Percentiles rank a stretch among this genome's conserved stretches.
Evolutionary conservation across 2,329 filamentous ascomycete species (phyloP).

Genomic region (Ascochyta lentis): DNA sequence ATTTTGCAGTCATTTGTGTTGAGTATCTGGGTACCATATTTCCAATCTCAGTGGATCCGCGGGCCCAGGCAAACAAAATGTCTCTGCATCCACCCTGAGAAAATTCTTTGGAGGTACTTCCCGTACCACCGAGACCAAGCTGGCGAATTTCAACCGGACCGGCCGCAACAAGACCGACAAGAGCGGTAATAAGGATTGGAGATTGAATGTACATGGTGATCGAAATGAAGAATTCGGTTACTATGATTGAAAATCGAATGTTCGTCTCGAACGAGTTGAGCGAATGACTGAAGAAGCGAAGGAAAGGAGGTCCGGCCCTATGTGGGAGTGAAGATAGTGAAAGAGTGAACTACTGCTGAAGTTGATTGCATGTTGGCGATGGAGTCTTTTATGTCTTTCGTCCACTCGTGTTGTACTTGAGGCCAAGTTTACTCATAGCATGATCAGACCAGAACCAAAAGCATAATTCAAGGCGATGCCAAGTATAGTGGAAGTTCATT

Average conservation of each 20-base stretch:
- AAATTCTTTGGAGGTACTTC: slow-evolving; percentile 48
- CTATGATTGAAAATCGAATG: background rate
- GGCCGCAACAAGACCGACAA: slow-evolving; percentile 31
- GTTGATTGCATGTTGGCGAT: background rate
- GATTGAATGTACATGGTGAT: slow-evolving; percentile 36
- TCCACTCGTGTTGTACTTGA: background rate
- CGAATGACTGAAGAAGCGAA: slow-evolving; percentile 6
- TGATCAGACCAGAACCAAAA: background rate
- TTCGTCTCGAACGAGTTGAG: slow-evolving; percentile 2
- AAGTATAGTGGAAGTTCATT: background rate
- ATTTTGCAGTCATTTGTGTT: slow-evolving; percentile 16
- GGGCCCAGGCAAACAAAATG: slow-evolving; percentile 57
- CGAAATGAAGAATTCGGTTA: background rate
- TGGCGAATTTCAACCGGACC: slow-evolving; percentile 37
- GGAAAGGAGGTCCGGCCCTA: slow-evolving; percentile 1
- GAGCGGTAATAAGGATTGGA: slow-evolving; percentile 26
- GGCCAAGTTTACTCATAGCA: background rate
- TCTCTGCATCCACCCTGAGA: slow-evolving; percentile 50
- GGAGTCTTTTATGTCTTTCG: background rate
- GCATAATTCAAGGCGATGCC: background rate
- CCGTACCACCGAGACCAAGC: slow-evolving; percentile 24
- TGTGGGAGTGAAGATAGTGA: background rate
- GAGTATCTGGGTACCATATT: slow-evolving; percentile 51
- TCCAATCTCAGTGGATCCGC: slow-evolving; percentile 58
- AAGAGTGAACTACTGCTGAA: slow-evolving; percentile 1